These are phyloP conservation scores for Trypanosoma congolense DNA, from an alignment of 208 protist genomes.

Conservation along the genomic window DNA sequence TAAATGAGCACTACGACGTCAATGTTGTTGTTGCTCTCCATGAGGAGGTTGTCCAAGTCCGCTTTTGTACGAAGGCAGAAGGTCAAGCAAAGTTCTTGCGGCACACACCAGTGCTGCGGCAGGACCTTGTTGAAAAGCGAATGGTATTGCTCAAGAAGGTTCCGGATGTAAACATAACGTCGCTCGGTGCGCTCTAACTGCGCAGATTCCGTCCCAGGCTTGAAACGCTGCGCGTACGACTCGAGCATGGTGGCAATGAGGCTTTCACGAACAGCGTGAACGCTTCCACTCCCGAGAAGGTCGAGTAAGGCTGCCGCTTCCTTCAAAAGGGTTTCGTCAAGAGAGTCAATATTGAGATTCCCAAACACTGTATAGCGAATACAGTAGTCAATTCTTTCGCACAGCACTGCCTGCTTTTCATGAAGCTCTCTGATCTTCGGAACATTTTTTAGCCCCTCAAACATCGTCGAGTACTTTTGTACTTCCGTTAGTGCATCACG, in stretches of 20 bases:
- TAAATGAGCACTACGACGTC: slow-evolving; percentile 86
- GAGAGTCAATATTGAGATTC: slow-evolving; percentile 50
- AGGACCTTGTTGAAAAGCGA: slow-evolving; percentile 78
- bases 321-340: slow-evolving; percentile 72
- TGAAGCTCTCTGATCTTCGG: slow-evolving; percentile 86
- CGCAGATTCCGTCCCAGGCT: slow-evolving; percentile 78
- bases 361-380: slow-evolving; percentile 82
- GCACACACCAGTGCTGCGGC: slow-evolving; percentile 87
- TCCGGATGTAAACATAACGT: slow-evolving; percentile 88
- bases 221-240: slow-evolving; percentile 82
- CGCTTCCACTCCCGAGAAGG: slow-evolving; percentile 70
- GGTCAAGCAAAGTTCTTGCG: slow-evolving; percentile 87
- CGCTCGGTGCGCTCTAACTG: slow-evolving; percentile 87
- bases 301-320: slow-evolving; percentile 88
- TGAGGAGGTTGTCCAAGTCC: slow-evolving; percentile 77
- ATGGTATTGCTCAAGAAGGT: slow-evolving; percentile 74
- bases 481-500: slow-evolving; percentile 80
- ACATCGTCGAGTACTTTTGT: slow-evolving; percentile 76
- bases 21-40: slow-evolving; percentile 52
- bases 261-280: slow-evolving; percentile 70
- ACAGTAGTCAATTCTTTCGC: slow-evolving; percentile 76
- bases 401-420: slow-evolving; percentile 78
- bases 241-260: slow-evolving; percentile 86
- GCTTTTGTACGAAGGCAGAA: slow-evolving; percentile 90
- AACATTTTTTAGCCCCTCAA: slow-evolving; percentile 76